Evolutionary conservation across 202 grass and related monocot genomes (phyloP), one percentile per base, ranked within the genome.

Genomic region (Schoenoplectus triqueter): DNA sequence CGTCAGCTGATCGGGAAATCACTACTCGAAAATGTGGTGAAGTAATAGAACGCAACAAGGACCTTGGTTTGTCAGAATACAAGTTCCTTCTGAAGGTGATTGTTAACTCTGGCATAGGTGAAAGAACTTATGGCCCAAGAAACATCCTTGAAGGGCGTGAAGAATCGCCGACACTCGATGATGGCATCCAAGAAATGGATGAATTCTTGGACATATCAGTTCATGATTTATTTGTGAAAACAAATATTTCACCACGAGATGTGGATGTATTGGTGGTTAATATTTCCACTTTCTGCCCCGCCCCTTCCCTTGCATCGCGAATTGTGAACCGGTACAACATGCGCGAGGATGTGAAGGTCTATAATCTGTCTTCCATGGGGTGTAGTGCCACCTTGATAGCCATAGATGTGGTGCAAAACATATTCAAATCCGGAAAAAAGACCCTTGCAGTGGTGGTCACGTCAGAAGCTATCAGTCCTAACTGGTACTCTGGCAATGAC

Each of bases 401-500:
- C 44, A 76, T 95, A 44, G 92, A 98, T 83, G 77, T 93, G 39
- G 92, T 94, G 1, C 89, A 90, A 2, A 90, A 88, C 73, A 85
- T 87, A 3, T 92, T 98, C 86, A 77, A 61, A 61, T 80, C 83
- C 0, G 87, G 85, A 0, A 39, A 84, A 13, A 61, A 62, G 13
- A 76, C 88, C 39, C 60, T 91, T 59, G 92, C 91, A 13, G 82
- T 93, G 13, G 81, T 95, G 0, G 90, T 95, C 13, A 92, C 91
- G 0, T 93, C 95, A 2, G 95, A 98, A 80, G 89, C 95, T 0
- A 89, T 88, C 86, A 89, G 88, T 1, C 95, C 92, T 13, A 95
- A 98, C 86, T 98, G 92, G 95, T 98, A 98, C 90, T 84, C 86
- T 4, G 95, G 95, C 4, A 93, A 85, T 11, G 95, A 98, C 89